Conservation (phyloP, 108 stramenopile genomes). For the Cyclotella cryptica region DNA sequence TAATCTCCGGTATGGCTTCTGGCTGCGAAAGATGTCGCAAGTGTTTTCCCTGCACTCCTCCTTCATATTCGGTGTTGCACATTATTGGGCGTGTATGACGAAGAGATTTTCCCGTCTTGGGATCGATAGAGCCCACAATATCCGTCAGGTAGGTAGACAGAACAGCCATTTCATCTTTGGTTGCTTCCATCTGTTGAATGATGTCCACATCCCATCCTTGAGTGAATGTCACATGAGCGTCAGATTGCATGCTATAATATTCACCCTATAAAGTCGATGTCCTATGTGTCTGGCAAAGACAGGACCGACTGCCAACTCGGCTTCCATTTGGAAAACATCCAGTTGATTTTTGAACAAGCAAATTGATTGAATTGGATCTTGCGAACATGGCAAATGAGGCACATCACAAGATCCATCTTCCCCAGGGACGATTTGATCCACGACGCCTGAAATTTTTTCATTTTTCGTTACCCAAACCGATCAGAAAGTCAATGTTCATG, state of each 20-base stretch:
- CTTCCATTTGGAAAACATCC: constrained; percentile 61
- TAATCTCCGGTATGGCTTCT: constrained; percentile 45
- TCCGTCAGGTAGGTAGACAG: constrained; percentile 66
- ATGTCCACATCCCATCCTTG: constrained; percentile 74
- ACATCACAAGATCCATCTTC: constrained; percentile 54
- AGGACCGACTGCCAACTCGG: constrained; percentile 59
- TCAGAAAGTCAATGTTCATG: not conserved
- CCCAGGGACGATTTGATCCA: constrained; percentile 55
- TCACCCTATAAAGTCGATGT: constrained; percentile 64
- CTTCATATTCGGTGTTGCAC: constrained; percentile 74
- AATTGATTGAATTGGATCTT: constrained; percentile 49
- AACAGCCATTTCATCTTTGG: constrained; percentile 76
- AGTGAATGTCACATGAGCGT: constrained; percentile 83
- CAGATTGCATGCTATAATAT: constrained; percentile 82
- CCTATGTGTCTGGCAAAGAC: constrained; percentile 67
- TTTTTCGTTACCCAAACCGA: not conserved
- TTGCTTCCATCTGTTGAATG: constrained; percentile 56
- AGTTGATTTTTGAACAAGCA: constrained; percentile 53
- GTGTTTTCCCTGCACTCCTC: constrained; percentile 46
- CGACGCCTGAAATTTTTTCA: constrained; percentile 19
- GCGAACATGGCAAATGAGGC: constrained; percentile 42
- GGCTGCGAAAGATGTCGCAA: constrained; percentile 67
- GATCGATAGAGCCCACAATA: constrained; percentile 51
- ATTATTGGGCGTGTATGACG: constrained; percentile 67
- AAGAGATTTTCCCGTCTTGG: constrained; percentile 42